phyloP scores from a whole-genome alignment of 139 green algal genomes.

The Chara braunii region DNA sequence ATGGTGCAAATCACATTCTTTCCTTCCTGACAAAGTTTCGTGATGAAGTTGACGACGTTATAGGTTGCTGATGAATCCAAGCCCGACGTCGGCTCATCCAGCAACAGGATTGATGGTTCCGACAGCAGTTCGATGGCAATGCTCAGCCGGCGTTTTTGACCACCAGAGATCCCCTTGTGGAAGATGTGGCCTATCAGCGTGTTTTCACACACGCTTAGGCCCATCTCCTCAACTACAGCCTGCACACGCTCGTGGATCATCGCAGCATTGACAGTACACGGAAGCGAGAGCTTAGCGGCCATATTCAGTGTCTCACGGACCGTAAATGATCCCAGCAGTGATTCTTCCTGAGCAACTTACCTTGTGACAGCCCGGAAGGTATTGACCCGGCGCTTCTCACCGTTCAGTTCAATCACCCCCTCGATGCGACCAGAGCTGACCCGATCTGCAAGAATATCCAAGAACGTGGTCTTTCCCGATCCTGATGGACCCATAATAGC shows the following conservation, averaged over 20 bases:
- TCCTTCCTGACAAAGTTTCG: constrained; percentile 30
- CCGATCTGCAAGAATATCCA: constrained; percentile 31
- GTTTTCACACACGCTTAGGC: constrained; percentile 52
- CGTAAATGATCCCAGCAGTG: constrained; percentile 53
- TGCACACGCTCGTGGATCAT: constrained; percentile 14
- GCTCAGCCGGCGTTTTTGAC: constrained; percentile 85
- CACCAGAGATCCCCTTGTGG: constrained; percentile 52
- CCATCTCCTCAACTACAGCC: constrained; percentile 16
- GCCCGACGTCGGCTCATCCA: constrained; percentile 74
- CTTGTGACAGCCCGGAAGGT: no score
- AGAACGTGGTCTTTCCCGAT: constrained; percentile 41
- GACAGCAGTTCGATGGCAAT: constrained; percentile 86
- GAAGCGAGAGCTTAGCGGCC: constrained; percentile 52
- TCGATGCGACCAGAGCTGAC: neutral
- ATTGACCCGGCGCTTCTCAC: no score
- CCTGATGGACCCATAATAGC: constrained; percentile 17
- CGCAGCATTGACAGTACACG: constrained; percentile 13
- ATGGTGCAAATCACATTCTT: constrained; percentile 53
- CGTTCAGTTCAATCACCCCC: constrained; percentile 29
- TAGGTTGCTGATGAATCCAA: constrained; percentile 89
- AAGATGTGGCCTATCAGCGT: constrained; percentile 85
- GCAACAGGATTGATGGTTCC: constrained; percentile 71
- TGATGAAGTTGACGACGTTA: constrained; percentile 58
- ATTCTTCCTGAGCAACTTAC: constrained; percentile 56
- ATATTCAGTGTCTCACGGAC: constrained; percentile 65